phyloP scores from a whole-genome alignment of 2,329 filamentous ascomycete species.

The Aureobasidium sp. region DNA sequence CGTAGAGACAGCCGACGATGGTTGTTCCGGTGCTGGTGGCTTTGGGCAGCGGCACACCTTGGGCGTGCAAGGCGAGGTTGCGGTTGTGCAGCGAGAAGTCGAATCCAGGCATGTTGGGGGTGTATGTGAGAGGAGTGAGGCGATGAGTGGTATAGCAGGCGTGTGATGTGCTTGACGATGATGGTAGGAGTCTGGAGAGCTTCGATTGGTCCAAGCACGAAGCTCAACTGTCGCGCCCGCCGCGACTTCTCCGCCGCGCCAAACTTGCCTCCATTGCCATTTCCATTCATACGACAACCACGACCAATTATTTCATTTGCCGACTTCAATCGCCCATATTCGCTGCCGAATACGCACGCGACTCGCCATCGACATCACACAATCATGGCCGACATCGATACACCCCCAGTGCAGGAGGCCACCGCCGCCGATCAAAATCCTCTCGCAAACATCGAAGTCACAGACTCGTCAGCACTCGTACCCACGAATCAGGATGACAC shows the following conservation, averaged over 20 bases:
- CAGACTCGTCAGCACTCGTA: constrained; percentile 13
- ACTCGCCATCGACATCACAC: background rate
- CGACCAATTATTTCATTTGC: background rate
- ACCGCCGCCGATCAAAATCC: background rate
- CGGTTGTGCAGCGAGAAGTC: constrained; percentile 99
- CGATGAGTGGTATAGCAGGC: background rate
- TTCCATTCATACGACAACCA: background rate
- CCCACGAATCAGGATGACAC: constrained; percentile 13
- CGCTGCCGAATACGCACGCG: background rate
- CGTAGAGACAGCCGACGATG: constrained; percentile 94
- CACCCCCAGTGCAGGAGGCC: constrained; percentile 7
- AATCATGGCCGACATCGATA: constrained; percentile 16
- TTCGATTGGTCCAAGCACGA: background rate
- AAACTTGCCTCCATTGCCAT: background rate
- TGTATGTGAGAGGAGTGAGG: background rate
- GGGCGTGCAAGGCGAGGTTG: constrained; percentile 90
- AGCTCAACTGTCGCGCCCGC: background rate
- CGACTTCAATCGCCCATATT: background rate
- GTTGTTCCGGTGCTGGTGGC: constrained; percentile 98
- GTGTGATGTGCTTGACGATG: background rate
- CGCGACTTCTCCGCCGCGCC: background rate
- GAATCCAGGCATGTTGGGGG: constrained; percentile 73
- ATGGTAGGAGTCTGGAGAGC: background rate
- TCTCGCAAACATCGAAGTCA: constrained; percentile 6
- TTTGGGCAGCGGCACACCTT: constrained; percentile 90